Percentiles rank a stretch among this genome's conserved stretches.
phyloP scores from a whole-genome alignment of 148 eudicot genomes.

The Chenopodium suecicum region DNA sequence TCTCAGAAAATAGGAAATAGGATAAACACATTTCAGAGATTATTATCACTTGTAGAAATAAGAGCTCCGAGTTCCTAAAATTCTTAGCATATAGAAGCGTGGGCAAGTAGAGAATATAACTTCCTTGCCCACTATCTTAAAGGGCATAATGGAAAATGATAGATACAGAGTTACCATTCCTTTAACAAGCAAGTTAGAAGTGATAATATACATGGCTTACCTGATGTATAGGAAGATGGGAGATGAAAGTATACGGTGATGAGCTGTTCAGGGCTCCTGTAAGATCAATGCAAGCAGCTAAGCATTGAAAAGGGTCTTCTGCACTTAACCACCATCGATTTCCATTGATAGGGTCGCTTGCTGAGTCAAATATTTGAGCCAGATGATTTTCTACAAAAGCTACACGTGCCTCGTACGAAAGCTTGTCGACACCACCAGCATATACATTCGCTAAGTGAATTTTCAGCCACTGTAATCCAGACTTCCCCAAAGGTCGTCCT shows the following conservation, averaged over 20 bases:
- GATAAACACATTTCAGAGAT: too few species aligned
- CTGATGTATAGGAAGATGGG: constrained; percentile 91
- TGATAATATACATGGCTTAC: constrained; percentile 29
- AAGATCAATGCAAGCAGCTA: constrained; percentile 83
- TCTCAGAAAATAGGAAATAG: too few species aligned
- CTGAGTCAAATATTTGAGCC: constrained; percentile 67
- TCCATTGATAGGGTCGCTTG: constrained; percentile 67
- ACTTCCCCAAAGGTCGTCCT: constrained; percentile 79
- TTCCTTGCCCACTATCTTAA: background rate
- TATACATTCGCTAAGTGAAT: constrained; percentile 83
- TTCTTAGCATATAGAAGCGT: too few species aligned
- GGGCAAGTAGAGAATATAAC: too few species aligned
- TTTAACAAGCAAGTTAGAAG: too few species aligned
- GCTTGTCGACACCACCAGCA: constrained; percentile 80
- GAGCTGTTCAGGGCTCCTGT: constrained; percentile 74
- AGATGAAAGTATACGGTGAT: constrained; percentile 57
- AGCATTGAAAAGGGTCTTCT: constrained; percentile 93
- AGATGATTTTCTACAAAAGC: constrained; percentile 72
- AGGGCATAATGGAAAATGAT: background rate
- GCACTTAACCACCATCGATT: constrained; percentile 87
- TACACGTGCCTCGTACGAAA: constrained; percentile 69
- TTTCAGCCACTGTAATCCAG: constrained; percentile 81
- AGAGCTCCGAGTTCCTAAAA: too few species aligned
- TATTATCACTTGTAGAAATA: too few species aligned
- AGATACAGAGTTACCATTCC: background rate